Base-by-base conservation (phyloP, 345 rosid species). In the Eucalyptus leucophloia region DNA sequence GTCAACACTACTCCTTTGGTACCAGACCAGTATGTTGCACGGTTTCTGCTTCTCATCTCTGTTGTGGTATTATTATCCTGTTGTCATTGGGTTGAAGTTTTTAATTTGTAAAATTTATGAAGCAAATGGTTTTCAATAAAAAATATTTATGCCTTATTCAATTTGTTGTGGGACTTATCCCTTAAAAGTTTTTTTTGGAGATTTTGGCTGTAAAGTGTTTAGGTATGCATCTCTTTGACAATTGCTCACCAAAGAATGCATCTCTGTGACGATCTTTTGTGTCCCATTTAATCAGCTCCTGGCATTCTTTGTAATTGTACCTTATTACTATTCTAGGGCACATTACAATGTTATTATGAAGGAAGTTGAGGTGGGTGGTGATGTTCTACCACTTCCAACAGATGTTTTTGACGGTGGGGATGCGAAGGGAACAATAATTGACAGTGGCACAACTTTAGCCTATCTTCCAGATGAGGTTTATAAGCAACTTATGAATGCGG, bases 361-460 rank as follows among this genome's bases (percentile, higher is more conserved):
- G 93, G 92, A 80, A 51, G 91, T 94, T 91, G 94, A 93, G 90
- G 95, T 94, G 90, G 94, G 89, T 49, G 92, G 85, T 87, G 60
- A 89, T 72, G 90, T 92, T 72, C 91, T 93, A 83, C 90, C 91
- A 44, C 91, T 93, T 87, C 92, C 93, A 54, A 51, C 93, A 88
- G 90, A 90, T 90, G 47, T 37, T 58, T 91, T 92, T 89, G 91
- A 91, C 53, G 28, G 90, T 72, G 93, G 92, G 58, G 86, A 91
- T 26, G 67, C 58, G 40, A 91, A 42, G 87, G 94, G 92, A 90
- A 88, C 95, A 49, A 88, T 94, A 72, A 91, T 94, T 51, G 95
- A 94, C 87, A 93, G 94, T 80, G 95, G 95, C 77, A 93, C 94
- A 30, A 93, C 95, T 87, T 85, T 94, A 93, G 92, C 94, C 86